phyloP scores from a whole-genome alignment of 2,329 filamentous ascomycete species.

The Ophioceras dolichostomum region DNA sequence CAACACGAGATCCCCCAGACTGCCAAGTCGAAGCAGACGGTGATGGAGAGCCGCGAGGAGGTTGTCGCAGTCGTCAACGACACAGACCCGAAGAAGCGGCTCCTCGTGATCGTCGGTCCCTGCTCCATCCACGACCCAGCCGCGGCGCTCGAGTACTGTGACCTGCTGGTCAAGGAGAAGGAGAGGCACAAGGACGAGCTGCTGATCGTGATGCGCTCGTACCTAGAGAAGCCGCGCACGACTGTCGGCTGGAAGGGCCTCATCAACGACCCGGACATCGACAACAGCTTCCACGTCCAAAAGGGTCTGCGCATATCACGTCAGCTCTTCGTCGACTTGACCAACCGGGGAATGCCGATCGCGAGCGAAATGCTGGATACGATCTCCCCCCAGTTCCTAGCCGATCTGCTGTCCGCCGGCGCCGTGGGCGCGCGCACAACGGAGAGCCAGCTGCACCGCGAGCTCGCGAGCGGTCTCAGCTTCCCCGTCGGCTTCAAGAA shows the following conservation, averaged over 20 bases:
- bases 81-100: slow-evolving; percentile 55
- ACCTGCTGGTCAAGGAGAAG: slow-evolving; percentile 62
- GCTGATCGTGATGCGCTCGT: slow-evolving; percentile 92
- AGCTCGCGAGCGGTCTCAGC: slow-evolving; percentile 85
- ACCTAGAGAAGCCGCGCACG: slow-evolving; percentile 96
- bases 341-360: slow-evolving; percentile 78
- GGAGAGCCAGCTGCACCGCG: slow-evolving; percentile 90
- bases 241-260: slow-evolving; percentile 98
- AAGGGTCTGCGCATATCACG: slow-evolving; percentile 89
- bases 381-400: slow-evolving; percentile 94
- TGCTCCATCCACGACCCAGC: slow-evolving; percentile 95
- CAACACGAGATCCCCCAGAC: slow-evolving; percentile 77
- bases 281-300: slow-evolving; percentile 97
- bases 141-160: slow-evolving; percentile 78
- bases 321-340: slow-evolving; percentile 87
- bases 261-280: slow-evolving; percentile 98
- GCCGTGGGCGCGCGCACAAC: slow-evolving; percentile 94
- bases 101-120: slow-evolving; percentile 88
- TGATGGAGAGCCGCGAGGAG: slow-evolving; percentile 49
- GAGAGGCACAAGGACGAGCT: slow-evolving; percentile 74
- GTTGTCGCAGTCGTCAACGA: slow-evolving; percentile 51
- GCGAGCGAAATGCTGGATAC: slow-evolving; percentile 98
- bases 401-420: slow-evolving; percentile 88
- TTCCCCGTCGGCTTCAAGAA: slow-evolving; percentile 99
- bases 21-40: slow-evolving; percentile 43